A percentile compares a stretch with the other conserved stretches of the same genome.
Conservation (phyloP, 352 stramenopile species). For the Phytophthora ramorum region DNA sequence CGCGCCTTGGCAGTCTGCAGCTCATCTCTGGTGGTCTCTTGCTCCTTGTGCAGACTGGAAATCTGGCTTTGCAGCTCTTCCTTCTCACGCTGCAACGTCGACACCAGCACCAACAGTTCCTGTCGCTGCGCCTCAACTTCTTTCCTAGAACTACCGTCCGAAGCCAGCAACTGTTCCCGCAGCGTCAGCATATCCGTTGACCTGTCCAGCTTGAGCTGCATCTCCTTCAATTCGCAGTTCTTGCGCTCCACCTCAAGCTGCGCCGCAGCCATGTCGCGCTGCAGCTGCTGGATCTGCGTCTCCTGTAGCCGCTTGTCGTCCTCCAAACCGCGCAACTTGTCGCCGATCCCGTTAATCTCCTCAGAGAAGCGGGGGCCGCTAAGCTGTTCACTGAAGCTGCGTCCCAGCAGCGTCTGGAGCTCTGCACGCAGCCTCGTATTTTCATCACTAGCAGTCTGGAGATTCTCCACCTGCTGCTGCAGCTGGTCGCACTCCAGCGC, state of each 20-base stretch:
- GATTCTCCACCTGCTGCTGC: conserved; percentile 39
- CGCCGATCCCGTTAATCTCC: conserved; percentile 37
- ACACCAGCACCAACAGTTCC: conserved; percentile 49
- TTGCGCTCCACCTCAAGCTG: conserved; percentile 54
- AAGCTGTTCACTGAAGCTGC: conserved; percentile 9
- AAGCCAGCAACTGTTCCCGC: conserved; percentile 59
- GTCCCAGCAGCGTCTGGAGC: conserved; percentile 36
- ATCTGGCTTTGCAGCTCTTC: conserved; percentile 35
- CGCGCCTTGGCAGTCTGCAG: conserved; percentile 48
- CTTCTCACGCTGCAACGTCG: conserved; percentile 55
- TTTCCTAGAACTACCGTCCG: conserved; percentile 49
- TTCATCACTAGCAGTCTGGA: conserved; percentile 52
- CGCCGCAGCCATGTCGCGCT: conserved; percentile 36
- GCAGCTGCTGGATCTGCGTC: conserved; percentile 40
- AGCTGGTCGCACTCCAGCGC: conserved; percentile 50
- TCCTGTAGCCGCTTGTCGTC: conserved; percentile 41
- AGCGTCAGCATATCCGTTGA: conserved; percentile 44
- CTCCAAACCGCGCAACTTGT: conserved; percentile 44
- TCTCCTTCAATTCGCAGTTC: conserved; percentile 53
- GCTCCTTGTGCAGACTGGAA: conserved; percentile 32
- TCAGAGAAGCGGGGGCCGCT: conserved; percentile 31
- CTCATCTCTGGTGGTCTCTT: conserved; percentile 35
- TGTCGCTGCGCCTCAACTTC: conserved; percentile 54
- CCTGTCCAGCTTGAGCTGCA: conserved; percentile 59
- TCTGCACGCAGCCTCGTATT: conserved; percentile 49